Evolutionary conservation across 1,284 basidiomycete species (phyloP), one percentile per base, ranked within the genome.

Genomic region (Coniophora puteana): DNA sequence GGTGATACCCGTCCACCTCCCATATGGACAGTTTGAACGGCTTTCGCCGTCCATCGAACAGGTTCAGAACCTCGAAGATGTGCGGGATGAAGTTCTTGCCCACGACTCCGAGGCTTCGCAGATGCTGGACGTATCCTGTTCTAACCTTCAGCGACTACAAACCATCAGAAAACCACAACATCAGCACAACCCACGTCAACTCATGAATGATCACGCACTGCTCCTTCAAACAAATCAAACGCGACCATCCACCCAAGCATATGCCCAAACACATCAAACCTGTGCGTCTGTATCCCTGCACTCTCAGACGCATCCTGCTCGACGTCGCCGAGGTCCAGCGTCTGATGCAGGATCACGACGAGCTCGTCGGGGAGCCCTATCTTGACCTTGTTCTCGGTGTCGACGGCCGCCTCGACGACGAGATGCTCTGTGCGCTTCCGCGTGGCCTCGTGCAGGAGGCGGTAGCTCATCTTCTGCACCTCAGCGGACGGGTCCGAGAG

Each of bases 191-290:
- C 30, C 13, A 8, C 12, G 4, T 24, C 11, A 22, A 21, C 21
- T n/a, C 1, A 7, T 10, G 33, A 18, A 31, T 24, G 23, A 8
- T 7, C 22, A 69, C 87, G 51, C 57, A 94, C 92, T 8, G 92
- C 87, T 57, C 89, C 80, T 24, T 74, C 71, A 62, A 99, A 98
- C 44, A 91, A 75, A 55, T 95, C 89, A 50, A 98, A 86, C 0
- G 87, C 57, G 4, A 92, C 68, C 78, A 97, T 89, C 95, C 95
- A 99, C 7, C 77, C 77, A 4, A 98, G 71, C n/a, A 98, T 67
- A 53, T 83, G 76, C 4, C 79, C 78, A 47, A 85, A 78, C 4
- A 73, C 53, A 36, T 66, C 66, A n/a, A n/a, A n/a, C n/a, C n/a
- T n/a, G 71, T 79, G 48, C n/a, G 17, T 8, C 5, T 20, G 25